Base-by-base conservation (phyloP, 192 early-diverging fungal species). In the Haplosporangium gracile region DNA sequence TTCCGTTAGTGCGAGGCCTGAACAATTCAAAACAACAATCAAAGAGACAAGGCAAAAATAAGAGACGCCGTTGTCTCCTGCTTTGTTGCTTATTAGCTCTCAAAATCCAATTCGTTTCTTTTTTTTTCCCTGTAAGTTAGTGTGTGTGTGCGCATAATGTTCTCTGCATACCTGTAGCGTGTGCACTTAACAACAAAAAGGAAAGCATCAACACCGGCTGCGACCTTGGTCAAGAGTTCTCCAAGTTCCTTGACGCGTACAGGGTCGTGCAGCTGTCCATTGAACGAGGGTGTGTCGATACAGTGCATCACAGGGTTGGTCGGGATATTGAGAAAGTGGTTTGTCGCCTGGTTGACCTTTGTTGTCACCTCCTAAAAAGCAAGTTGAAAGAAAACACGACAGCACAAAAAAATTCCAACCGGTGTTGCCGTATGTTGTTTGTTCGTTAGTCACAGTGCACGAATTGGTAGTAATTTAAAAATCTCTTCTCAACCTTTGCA, bases 201-300 rank as follows among this genome's bases (percentile, higher is more conserved):
- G 55, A 90, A 90, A 7, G 89, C 89, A 65, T 90, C 89, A 2
- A 88, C 85, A 6, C 89, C 89, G 20, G 51, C 76, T 22, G 77
- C 70, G 20, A 80, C 74, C 26, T 69, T 75, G 2, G 73, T 75
- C 40, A 90, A 71, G 9, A 90, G 70, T 5, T 77, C 42, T 0
- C 82, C 78, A 40, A 88, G 81, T 40, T 87, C 79, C 3, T 80
- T 75, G 34, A 88, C 74, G 15, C 85, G 81, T 2, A 39, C 49
- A 4, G 82, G 75, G 47, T 88, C 80, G 22, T 83, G 82, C 22
- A 90, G 49, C 71, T 85, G 82, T 45, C 89, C 89, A 74, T 87
- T 84, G 38, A 90, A 82, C 11, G 89, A 81, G 0, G 89, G 89
- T 32, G 89, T 90, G 43, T 90, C 89, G 75, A 90, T 88, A 42